phyloP scores from a whole-genome alignment of 208 protist species.

The Trypanosomatidae sp. region DNA sequence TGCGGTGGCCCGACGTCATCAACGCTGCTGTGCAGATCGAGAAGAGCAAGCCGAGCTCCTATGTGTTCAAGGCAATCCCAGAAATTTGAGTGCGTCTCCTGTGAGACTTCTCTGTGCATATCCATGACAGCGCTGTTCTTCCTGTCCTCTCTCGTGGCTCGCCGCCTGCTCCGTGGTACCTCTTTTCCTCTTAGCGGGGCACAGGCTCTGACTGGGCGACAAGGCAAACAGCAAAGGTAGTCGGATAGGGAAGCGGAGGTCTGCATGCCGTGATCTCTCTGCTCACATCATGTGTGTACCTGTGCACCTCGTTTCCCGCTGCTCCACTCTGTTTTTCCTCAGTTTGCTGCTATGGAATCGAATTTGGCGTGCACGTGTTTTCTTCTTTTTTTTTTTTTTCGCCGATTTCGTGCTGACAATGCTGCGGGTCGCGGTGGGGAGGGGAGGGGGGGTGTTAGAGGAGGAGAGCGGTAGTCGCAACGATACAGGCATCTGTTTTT shows the following conservation, averaged over 20 bases:
- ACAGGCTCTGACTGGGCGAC: background rate
- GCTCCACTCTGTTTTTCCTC: background rate
- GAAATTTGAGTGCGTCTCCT: constrained; percentile 53
- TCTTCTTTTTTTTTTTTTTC: background rate
- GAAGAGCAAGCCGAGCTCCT: constrained; percentile 83
- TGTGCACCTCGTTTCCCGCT: background rate
- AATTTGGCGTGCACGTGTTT: background rate
- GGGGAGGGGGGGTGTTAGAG: background rate
- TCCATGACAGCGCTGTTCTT: background rate
- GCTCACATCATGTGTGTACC: background rate
- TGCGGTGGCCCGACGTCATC: constrained; percentile 92
- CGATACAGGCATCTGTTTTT: background rate
- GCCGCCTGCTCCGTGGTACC: background rate
- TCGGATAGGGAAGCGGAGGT: background rate
- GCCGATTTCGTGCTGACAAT: background rate
- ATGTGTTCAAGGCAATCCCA: constrained; percentile 90
- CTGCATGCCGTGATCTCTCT: background rate
- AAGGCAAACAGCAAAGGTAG: background rate
- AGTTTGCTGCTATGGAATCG: too few relatives aligned
- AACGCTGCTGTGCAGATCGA: constrained; percentile 87
- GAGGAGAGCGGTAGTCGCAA: background rate
- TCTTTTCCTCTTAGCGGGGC: background rate
- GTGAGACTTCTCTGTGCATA: background rate
- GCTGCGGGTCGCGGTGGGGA: background rate
- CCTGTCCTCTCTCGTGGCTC: background rate